These are phyloP conservation scores for Plasmodium vivax DNA, from an alignment of 169 alveolate species.

Conservation along the genomic window DNA sequence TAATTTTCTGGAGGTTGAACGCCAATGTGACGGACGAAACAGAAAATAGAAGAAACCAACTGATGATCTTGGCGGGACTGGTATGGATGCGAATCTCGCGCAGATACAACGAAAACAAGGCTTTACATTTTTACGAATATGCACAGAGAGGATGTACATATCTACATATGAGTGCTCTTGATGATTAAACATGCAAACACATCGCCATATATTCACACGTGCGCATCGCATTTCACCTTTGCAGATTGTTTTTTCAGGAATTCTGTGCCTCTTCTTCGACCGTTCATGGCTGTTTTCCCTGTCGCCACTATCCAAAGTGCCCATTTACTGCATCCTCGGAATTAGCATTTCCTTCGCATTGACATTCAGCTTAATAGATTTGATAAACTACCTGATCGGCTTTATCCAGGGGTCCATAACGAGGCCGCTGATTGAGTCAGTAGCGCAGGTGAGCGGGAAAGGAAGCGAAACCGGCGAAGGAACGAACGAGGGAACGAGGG, in stretches of 20 bases:
- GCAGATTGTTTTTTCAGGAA: conserved; percentile 90
- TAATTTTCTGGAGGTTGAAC: conserved; percentile 90
- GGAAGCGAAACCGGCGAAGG: not conserved
- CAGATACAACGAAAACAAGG: not conserved
- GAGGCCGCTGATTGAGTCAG: conserved; percentile 92
- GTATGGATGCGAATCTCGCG: conserved; percentile 78
- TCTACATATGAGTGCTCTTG: not conserved
- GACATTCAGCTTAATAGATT: conserved; percentile 93
- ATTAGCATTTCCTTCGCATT: conserved; percentile 94
- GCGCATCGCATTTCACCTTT: not conserved
- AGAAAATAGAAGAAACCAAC: conserved; percentile 76
- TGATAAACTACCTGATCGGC: conserved; percentile 90
- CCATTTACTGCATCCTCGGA: conserved; percentile 94
- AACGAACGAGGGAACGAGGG: not conserved
- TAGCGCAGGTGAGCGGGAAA: conserved; percentile 83
- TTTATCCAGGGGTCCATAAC: conserved; percentile 87
- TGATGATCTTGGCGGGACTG: conserved; percentile 83
- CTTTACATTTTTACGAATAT: not conserved
- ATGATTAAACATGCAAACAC: not conserved
- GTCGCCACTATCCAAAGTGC: conserved; percentile 87
- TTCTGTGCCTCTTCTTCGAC: conserved; percentile 92
- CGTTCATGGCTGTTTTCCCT: conserved; percentile 91
- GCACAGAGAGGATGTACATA: not conserved
- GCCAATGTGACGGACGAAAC: conserved; percentile 78
- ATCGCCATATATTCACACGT: not conserved